Base-by-base conservation (phyloP, 129 eudicot species). In the Chrysanthemum makinoi region DNA sequence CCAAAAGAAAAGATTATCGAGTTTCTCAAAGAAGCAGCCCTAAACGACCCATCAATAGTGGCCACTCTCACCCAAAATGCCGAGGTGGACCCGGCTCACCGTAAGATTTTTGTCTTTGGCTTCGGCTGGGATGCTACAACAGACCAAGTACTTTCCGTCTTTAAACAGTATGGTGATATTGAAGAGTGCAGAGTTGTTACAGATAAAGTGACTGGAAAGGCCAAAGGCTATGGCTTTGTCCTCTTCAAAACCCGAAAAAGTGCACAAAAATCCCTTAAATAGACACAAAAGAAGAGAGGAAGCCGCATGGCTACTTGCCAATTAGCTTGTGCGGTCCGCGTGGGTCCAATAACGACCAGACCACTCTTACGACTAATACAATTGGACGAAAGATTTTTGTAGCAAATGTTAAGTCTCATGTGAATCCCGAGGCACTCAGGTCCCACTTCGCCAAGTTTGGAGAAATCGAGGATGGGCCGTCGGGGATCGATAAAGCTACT, bases 141-240 rank as follows among this genome's bases (percentile, higher is more conserved):
- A 5, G 90, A 91, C n/a, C 87, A 85, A 77, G 84, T 91, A 11
- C 78, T 83, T 20, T 59, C 75, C 10, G 84, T 67, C 44, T 91
- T 88, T 75, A 69, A 75, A 54, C 79, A 80, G 53, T 88, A 68
- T 39, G 97, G 97, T 2, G 94, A 91, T 10, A 86, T 91, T 24
- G 96, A 88, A 76, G 94, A 91, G 16, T 78, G 88, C 75, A 91
- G 77, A 35, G 78, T 85, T 17, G 77, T 88, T 5, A 82, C 82
- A 1, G 96, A 91, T 59, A 91, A 88, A 61, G 79, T 66, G n/a
- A 82, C 97, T 0, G 96, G 96, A 8, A 69, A 83, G 15, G 83
- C 92, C 14, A 88, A 88, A 69, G 96, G 97, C 17, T 91, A 86
- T 44, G 97, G 87, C 3, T 91, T 91, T 52, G 86, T 88, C n/a